phyloP scores from a whole-genome alignment of 768 basidiomycete species.

The Mycena vitilis region DNA sequence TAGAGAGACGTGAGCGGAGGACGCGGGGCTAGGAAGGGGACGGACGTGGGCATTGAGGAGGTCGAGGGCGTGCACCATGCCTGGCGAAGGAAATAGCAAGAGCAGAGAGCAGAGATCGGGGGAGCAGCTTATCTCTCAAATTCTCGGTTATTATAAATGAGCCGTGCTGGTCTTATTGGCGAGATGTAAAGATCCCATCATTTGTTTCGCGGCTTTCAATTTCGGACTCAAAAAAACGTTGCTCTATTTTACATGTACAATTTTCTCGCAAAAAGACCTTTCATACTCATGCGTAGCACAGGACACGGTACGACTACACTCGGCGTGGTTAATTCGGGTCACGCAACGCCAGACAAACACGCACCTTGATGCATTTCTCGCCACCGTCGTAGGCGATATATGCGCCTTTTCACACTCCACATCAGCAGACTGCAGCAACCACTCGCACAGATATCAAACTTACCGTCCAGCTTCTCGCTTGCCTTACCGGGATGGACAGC shows the following conservation, averaged over 20 bases:
- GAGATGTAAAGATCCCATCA: not conserved
- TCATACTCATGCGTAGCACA: conserved; percentile 31
- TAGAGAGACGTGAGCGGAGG: conserved; percentile 34
- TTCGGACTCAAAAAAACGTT: not conserved
- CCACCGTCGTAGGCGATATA: conserved; percentile 65
- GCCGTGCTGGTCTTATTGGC: not conserved
- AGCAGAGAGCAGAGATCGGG: not conserved
- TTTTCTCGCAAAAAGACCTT: not conserved
- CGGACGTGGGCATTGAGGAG: conserved; percentile 53
- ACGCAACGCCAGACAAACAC: conserved; percentile 7
- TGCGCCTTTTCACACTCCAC: not conserved
- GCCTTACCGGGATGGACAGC: conserved; percentile 75
- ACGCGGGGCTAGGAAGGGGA: not conserved
- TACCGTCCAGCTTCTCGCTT: conserved; percentile 63
- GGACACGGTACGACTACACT: conserved; percentile 29
- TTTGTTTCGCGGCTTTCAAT: too few relatives aligned
- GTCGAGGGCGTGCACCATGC: conserved; percentile 49
- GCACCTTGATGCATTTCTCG: conserved; percentile 65
- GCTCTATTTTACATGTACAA: not conserved
- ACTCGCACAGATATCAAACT: conserved; percentile 27
- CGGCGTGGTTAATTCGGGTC: not conserved
- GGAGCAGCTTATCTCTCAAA: not conserved
- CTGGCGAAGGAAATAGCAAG: not conserved
- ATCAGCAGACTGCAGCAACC: not conserved
- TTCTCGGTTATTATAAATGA: too few relatives aligned